A percentile compares a stretch with the other conserved stretches of the same genome.
These are phyloP conservation scores for Citrullus mucosospermus DNA, from an alignment of 306 rosid genomes.

Conservation along the genomic window DNA sequence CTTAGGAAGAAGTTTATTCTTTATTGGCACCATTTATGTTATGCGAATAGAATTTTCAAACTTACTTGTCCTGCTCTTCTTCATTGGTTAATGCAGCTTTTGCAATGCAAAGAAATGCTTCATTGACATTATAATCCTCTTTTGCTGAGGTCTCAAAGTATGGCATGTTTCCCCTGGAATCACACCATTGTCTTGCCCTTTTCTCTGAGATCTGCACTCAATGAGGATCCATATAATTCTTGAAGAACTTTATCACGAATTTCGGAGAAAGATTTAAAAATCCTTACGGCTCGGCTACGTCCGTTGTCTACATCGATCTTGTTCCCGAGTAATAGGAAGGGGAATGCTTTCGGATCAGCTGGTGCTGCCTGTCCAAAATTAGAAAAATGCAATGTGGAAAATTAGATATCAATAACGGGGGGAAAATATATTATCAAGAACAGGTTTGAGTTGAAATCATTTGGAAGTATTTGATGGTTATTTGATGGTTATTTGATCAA, in stretches of 20 bases:
- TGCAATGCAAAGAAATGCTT: slow-evolving; percentile 61
- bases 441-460: not conserved
- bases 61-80: slow-evolving; percentile 56
- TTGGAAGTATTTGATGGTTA: not conserved
- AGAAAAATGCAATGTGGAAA: not conserved
- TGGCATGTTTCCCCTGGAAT: slow-evolving; percentile 62
- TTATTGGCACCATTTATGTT: not conserved
- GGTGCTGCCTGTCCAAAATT: slow-evolving; percentile 48
- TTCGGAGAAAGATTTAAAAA: not conserved
- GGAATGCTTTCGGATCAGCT: slow-evolving; percentile 38
- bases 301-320: slow-evolving; percentile 66
- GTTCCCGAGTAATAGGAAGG: slow-evolving; percentile 72
- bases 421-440: not conserved
- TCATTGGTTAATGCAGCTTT: slow-evolving; percentile 50
- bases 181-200: slow-evolving; percentile 76
- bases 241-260: not conserved
- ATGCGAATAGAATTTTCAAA: not conserved
- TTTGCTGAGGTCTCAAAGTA: slow-evolving; percentile 86
- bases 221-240: not conserved
- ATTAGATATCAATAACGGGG: not conserved
- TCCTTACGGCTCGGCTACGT: slow-evolving; percentile 44
- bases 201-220: slow-evolving; percentile 47
- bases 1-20: not conserved
- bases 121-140: slow-evolving; percentile 56
- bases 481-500: not conserved